Base-by-base conservation (phyloP, 345 rosid genomes). In the Lumnitzera racemosa region DNA sequence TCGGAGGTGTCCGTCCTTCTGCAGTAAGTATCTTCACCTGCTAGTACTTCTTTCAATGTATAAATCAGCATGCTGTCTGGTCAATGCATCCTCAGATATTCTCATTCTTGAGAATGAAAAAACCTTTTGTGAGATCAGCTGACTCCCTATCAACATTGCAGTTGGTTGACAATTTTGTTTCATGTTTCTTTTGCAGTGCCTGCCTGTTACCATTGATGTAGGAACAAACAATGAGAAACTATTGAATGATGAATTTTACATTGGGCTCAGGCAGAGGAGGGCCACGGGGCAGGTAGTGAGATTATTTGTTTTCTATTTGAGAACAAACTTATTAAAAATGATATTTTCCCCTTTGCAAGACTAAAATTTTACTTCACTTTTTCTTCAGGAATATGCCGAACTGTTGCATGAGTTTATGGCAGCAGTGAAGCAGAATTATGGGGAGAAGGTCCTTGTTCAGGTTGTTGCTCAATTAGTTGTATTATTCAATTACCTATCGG, bases 1-100 rank as follows among this genome's bases (percentile, higher is more conserved):
- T 89, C 25, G 97, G 97, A 70, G 98, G 98, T 62, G 90, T 94
- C 77, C 91, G 87, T 36, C 97, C 98, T 63, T 92, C 97, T 56
- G 92, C 96, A 15, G 98, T 92, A 74, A 83, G 97, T 79, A 24
- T 46, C 47, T 25, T 36, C 52, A 49, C 15, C 52, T 2, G 1
- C n/a, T 49, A 16, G 5, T 8, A 14, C 52, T 49, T 49, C 20
- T 49, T 14, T 49, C 11, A 7, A 10, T 5, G 5, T 49, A 16
- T 3, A n/a, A 49, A 50, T 49, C 47, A 9, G 56, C 20, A 9
- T 31, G 31, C 15, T 54, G 31, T 54, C 57, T 15, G 12, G 9
- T 25, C 31, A 14, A 8, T 5, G 7, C 31, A 54, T 54, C 24
- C 5, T 23, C 10, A 23, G 5, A 31, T 36, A 36, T 36, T 36